Conservation (phyloP, 2,329 filamentous ascomycete species). For the Samsoniella hepiali region DNA sequence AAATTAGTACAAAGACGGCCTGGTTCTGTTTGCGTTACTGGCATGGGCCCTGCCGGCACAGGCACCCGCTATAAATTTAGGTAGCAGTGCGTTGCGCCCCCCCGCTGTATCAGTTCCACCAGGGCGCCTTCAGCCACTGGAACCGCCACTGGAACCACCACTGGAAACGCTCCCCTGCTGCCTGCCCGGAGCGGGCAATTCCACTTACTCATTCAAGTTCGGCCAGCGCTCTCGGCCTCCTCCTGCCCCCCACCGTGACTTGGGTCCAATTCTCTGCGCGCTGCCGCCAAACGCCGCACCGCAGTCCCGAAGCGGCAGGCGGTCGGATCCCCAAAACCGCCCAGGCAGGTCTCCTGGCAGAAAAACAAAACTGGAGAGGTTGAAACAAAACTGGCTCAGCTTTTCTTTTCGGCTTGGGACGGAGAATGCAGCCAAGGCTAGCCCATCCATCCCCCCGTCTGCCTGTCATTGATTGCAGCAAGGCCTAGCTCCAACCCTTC, state of each 20-base stretch:
- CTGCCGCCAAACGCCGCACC: not conserved
- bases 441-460: not conserved
- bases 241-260: not conserved
- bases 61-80: not conserved
- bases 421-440: not conserved
- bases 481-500: not conserved
- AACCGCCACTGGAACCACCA: not conserved
- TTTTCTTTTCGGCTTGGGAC: not conserved
- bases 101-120: not conserved
- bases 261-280: too few species aligned
- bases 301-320: constrained; percentile 1
- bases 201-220: not conserved
- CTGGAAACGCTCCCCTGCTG: not conserved
- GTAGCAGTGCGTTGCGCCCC: not conserved
- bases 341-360: not conserved
- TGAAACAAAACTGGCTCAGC: constrained; percentile 6
- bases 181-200: not conserved
- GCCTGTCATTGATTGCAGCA: too few species aligned
- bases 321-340: not conserved
- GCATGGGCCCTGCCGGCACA: not conserved
- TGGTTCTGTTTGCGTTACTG: not conserved
- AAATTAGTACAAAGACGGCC: not conserved
- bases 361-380: not conserved
- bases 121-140: not conserved
- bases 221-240: not conserved